Evolutionary conservation across 2,329 filamentous ascomycete genomes (phyloP), one percentile per base, ranked within the genome.

Genomic region (Trichoderma aggressivum): DNA sequence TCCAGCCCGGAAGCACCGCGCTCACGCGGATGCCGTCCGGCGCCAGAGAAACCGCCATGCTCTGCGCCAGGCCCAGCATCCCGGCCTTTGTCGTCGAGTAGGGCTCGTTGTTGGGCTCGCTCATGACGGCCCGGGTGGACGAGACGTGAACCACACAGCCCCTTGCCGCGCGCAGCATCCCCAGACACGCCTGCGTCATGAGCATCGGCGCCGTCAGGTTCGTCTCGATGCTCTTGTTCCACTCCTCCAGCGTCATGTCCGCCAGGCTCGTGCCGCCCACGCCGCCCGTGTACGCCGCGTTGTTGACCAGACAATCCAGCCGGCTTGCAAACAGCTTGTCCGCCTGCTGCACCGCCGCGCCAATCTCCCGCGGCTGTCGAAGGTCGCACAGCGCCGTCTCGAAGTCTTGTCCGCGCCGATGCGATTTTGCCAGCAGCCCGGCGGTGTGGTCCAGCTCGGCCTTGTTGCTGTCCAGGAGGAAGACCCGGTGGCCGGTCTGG

Each of bases 81-180:
- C 85, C 85, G 3, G 85, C 85, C 76, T 87, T 87, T 0, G 82
- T 84, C 0, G 85, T 79, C 2, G 83, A 82, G 70, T 87, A 87
- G 1, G 81, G 82, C 76, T 87, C 85, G 70, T 85, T 84, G 68
- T 86, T 79, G 0, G 80, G 75, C 75, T 87, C 86, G 50, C 82
- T 80, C 79, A 86, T 84, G 59, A 82, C 77, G 0, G 85, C 85
- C 30, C 85, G 80, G 7, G 85, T 87, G 1, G 84, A 86, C 0
- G 84, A 84, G 39, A 87, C 81, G 74, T 86, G 82, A 69, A 87
- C 80, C 39, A 84, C 78, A 28, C 75, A 77, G 10, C 78, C 78
- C 28, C 73, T 34, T 32, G 74, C 71, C 34, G 63, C 71, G 14
- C 71, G 72, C 28, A 79, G 74, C 72, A 79, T 74, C 24, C 71